A percentile compares a stretch with the other conserved stretches of the same genome.
Conservation (phyloP, 129 eudicot genomes). For the Helianthus annuus region HanXRQr2.0-SUNRISE NC_035447.2:48761773-48762272, state of each 20-base stretch:
- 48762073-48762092: slow-evolving; percentile 87
- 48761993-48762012: slow-evolving; percentile 99
- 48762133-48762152: slow-evolving; percentile 11
- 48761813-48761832: no score
- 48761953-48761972: slow-evolving; percentile 69
- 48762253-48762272: slow-evolving; percentile 98
- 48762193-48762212: slow-evolving; percentile 90
- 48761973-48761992: slow-evolving; percentile 88
- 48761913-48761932: no score
- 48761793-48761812: no score
- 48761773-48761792: no score
- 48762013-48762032: slow-evolving; percentile 90
- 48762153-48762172: slow-evolving; percentile 58
- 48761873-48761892: no score
- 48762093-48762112: slow-evolving; percentile 6
- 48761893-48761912: no score
- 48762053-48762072: slow-evolving; percentile 90
- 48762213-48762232: slow-evolving; percentile 99
- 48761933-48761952: neutral
- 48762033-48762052: slow-evolving; percentile 78
- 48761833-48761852: no score
- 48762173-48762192: slow-evolving; percentile 88
- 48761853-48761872: no score
- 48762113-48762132: neutral
- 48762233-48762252: slow-evolving; percentile 84